Conservation (phyloP, 331 rosid genomes). For the Arachis monticola region DNA sequence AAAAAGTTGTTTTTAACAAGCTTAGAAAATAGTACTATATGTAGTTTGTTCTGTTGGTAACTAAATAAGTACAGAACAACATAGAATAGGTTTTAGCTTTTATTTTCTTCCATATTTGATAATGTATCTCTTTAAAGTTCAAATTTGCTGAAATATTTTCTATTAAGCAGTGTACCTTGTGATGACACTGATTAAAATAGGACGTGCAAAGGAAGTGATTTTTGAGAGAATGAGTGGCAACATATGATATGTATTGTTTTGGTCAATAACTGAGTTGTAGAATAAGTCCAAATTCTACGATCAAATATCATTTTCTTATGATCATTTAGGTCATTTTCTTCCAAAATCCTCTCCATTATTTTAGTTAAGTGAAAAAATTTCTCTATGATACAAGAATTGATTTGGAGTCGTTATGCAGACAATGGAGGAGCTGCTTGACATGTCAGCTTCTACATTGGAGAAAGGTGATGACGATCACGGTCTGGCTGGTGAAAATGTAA, state of each 20-base stretch:
- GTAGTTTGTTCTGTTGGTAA: neutral
- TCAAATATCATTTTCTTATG: conserved; percentile 12
- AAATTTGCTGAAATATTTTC: neutral
- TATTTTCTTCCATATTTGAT: neutral
- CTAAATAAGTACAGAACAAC: neutral
- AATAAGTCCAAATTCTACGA: conserved; percentile 5
- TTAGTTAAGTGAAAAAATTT: neutral
- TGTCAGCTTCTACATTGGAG: conserved; percentile 46
- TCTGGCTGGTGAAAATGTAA: conserved; percentile 36
- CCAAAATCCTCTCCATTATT: neutral
- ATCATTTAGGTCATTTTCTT: conserved; percentile 12
- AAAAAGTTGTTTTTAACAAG: neutral
- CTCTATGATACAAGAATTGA: conserved; percentile 12
- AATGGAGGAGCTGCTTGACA: conserved; percentile 46
- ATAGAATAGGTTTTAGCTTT: too few species aligned
- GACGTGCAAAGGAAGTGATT: neutral
- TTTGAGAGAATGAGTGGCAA: neutral
- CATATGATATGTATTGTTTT: conserved; percentile 6
- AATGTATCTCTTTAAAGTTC: neutral
- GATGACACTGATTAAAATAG: conserved; percentile 2
- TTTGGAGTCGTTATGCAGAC: conserved; percentile 40
- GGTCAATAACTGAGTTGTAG: neutral
- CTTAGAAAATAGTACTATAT: neutral
- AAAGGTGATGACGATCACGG: conserved; percentile 33
- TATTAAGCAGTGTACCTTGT: neutral